phyloP scores from a whole-genome alignment of 768 basidiomycete genomes.

The Tricholoma terreum region DNA sequence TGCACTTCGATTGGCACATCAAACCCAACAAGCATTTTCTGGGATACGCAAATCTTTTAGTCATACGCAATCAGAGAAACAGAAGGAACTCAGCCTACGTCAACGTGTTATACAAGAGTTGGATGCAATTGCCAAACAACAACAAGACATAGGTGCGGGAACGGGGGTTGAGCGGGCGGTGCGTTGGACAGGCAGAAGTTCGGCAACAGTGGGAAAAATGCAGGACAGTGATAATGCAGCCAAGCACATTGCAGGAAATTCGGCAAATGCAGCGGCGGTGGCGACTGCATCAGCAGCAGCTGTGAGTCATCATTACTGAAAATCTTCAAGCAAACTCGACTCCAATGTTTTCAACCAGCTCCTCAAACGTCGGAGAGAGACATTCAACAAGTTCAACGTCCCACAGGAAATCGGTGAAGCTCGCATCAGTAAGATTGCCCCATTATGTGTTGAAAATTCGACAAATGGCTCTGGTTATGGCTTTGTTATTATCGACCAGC shows the following conservation, averaged over 20 bases:
- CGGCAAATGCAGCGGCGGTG: conserved; percentile 13
- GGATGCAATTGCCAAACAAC: conserved; percentile 6
- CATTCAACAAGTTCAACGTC: background rate
- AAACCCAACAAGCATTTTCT: conserved; percentile 3
- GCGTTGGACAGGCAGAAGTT: conserved; percentile 3
- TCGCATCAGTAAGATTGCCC: conserved; percentile 4
- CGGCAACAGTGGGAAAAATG: conserved; percentile 8
- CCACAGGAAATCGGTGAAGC: background rate
- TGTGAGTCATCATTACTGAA: conserved; percentile 4
- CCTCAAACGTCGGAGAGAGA: conserved; percentile 2
- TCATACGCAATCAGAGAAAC: background rate
- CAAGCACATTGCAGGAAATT: conserved; percentile 6
- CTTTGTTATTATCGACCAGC: conserved; percentile 3
- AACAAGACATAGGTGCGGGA: conserved; percentile 7
- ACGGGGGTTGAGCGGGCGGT: conserved; percentile 4
- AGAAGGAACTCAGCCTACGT: background rate
- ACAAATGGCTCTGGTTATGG: conserved; percentile 8
- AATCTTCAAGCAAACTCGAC: background rate
- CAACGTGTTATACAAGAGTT: conserved; percentile 8
- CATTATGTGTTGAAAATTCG: conserved; percentile 11
- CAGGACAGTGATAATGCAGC: conserved; percentile 5
- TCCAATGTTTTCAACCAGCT: background rate
- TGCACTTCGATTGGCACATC: background rate
- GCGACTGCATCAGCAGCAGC: conserved; percentile 8
- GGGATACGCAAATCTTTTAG: background rate